These are phyloP conservation scores for Trametes maxima DNA, from an alignment of 768 basidiomycete genomes.

Conservation along the genomic window DNA sequence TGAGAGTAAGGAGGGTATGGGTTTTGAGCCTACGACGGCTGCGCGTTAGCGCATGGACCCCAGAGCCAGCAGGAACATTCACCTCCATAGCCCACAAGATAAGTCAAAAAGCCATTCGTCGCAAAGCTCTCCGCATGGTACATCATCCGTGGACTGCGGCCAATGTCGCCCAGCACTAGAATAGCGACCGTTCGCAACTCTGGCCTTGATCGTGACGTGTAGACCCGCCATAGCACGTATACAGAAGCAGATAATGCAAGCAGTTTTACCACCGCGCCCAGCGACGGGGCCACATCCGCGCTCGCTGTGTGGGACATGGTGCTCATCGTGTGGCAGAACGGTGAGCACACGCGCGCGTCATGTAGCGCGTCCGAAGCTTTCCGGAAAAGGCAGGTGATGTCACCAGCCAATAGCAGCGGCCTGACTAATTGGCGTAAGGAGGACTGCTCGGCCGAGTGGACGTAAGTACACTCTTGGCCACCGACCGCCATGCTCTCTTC, in stretches of 20 bases:
- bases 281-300: neutral
- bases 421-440: constrained; percentile 11
- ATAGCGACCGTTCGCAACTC: constrained; percentile 76
- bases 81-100: constrained; percentile 88
- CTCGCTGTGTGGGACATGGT: constrained; percentile 18
- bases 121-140: constrained; percentile 96
- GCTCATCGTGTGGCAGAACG: constrained; percentile 7
- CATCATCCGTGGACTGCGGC: constrained; percentile 97
- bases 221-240: constrained; percentile 15
- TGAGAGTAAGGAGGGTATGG: constrained; percentile 70
- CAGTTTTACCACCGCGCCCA: neutral
- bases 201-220: constrained; percentile 18
- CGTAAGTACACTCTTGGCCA: neutral
- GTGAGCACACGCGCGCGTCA: constrained; percentile 4
- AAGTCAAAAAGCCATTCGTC: constrained; percentile 72
- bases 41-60: neutral
- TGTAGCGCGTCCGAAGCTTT: neutral
- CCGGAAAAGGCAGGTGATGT: constrained; percentile 7
- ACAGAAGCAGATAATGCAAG: neutral
- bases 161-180: constrained; percentile 93
- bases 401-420: constrained; percentile 13
- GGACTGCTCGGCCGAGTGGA: neutral
- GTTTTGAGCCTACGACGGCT: constrained; percentile 63
- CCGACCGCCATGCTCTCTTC: constrained; percentile 22
- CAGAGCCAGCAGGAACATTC: constrained; percentile 22